A percentile compares a stretch with the other conserved stretches of the same genome.
Conservation (phyloP, 163 green algal species). For the Scenedesmus sp. region DNA sequence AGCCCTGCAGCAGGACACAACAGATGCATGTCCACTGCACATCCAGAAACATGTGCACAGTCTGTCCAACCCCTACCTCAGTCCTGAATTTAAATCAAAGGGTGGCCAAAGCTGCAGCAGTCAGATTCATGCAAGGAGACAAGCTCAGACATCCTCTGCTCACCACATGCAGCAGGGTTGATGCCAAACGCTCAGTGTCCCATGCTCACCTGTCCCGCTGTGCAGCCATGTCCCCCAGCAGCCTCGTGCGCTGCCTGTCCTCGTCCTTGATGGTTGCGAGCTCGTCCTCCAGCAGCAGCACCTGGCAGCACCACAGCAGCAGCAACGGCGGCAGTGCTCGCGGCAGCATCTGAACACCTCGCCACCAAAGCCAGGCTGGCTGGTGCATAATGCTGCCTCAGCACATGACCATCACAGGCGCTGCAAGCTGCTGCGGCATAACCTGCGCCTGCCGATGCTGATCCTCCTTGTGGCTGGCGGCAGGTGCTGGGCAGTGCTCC, state of each 20-base stretch:
- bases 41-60: neutral
- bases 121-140: too few species aligned
- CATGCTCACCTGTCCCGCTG: conserved; percentile 63
- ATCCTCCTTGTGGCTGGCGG: too few species aligned
- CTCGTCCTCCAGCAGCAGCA: conserved; percentile 65
- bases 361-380: too few species aligned
- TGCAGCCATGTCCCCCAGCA: conserved; percentile 69
- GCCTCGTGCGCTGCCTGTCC: conserved; percentile 61
- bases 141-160: neutral
- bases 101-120: too few species aligned
- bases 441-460: too few species aligned
- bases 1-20: neutral
- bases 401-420: too few species aligned
- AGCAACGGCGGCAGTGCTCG: neutral
- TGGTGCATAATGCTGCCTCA: too few species aligned
- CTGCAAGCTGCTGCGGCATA: too few species aligned
- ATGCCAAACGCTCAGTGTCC: neutral
- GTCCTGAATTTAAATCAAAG: too few species aligned
- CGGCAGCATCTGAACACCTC: neutral
- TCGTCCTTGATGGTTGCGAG: conserved; percentile 72
- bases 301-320: conserved; percentile 58
- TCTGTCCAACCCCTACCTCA: too few species aligned
- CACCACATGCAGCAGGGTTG: neutral
- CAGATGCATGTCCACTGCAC: too few species aligned
- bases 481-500: neutral